Conservation (phyloP, 2,329 filamentous ascomycete genomes). For the Sporothrix dimorphospora region DNA sequence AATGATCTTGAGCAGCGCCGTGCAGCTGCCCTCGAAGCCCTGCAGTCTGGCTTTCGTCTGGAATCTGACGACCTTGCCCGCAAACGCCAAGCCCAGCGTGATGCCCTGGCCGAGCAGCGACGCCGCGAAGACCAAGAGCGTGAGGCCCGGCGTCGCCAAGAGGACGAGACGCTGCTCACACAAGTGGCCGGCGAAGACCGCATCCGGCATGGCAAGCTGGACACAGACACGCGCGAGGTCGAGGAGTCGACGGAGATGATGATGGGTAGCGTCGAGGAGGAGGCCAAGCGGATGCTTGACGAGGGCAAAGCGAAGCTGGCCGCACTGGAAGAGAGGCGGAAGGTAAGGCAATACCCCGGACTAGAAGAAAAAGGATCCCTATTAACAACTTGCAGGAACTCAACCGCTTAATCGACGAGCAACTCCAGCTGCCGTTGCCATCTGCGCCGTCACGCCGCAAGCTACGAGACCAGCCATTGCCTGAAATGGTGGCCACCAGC, state of each 20-base stretch:
- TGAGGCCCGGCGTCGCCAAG: constrained; percentile 41
- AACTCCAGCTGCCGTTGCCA: constrained; percentile 43
- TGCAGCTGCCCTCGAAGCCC: constrained; percentile 41
- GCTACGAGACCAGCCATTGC: constrained; percentile 13
- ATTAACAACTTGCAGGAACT: constrained; percentile 42
- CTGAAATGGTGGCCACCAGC: constrained; percentile 22
- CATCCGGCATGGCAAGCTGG: constrained; percentile 39
- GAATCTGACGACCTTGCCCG: constrained; percentile 40
- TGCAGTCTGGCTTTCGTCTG: constrained; percentile 40
- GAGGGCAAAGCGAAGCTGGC: constrained; percentile 42
- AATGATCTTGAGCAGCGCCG: constrained; percentile 47
- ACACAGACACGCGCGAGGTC: constrained; percentile 39
- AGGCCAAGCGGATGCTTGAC: constrained; percentile 38
- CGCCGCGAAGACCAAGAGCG: constrained; percentile 49
- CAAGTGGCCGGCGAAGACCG: constrained; percentile 40
- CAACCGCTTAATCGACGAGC: constrained; percentile 49
- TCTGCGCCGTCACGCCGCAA: constrained; percentile 37
- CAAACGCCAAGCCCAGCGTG: constrained; percentile 40
- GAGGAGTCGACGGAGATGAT: constrained; percentile 44
- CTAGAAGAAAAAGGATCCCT: not conserved
- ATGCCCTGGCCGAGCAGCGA: constrained; percentile 43
- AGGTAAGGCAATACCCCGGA: constrained; percentile 32
- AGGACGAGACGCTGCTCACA: constrained; percentile 44
- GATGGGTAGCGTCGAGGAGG: constrained; percentile 43
- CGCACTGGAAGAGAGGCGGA: constrained; percentile 43